Base-by-base conservation (phyloP, 768 basidiomycete genomes). In the Hygrocybe coccinea region DNA sequence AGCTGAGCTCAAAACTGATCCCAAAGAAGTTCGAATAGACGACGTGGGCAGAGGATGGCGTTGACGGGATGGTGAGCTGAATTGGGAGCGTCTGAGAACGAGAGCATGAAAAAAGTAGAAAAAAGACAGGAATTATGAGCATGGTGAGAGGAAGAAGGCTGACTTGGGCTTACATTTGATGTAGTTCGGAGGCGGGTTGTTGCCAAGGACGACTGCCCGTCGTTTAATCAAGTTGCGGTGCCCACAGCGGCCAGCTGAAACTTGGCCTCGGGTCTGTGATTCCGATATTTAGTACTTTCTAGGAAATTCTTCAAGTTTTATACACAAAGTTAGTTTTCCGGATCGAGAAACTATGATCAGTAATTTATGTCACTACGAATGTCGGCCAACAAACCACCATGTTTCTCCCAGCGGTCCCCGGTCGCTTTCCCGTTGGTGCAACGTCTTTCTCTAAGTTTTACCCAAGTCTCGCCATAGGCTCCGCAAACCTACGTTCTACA, bases 1-100 rank as follows among this genome's bases (percentile, higher is more conserved):
- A 83, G 46, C 80, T 81, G 45, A 88, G 72, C 66, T 87, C 85
- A 57, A 86, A 72, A 47, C 79, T 81, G 64, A 86, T 79, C 8
- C 86, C 86, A 14, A 87, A 66, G 58, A 85, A 87, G 64, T 83
- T 84, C 7, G 74, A 66, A 45, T 71, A 66, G 3, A 82, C 79
- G 36, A 73, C 71, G 68, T 76, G 69, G 39, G 56, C 60, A 1
- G 67, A 62, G 1, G 75, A 59, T 5, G 76, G 71, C 24, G 69
- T 60, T 2, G 72, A 54, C 14, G 75, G 74, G 43, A 76, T 62
- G 14, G 61, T 54, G 47, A 74, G 60, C 24, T 62, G 56, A 51
- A 71, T 57, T 21, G 68, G n/a, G 54, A 54, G 35, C 35, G 38
- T 19, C 15, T 41, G 38, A 41, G 5, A 41, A 19, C 3, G 15